Conservation (phyloP, 2,329 filamentous ascomycete species). For the Aspergillus felis region DNA sequence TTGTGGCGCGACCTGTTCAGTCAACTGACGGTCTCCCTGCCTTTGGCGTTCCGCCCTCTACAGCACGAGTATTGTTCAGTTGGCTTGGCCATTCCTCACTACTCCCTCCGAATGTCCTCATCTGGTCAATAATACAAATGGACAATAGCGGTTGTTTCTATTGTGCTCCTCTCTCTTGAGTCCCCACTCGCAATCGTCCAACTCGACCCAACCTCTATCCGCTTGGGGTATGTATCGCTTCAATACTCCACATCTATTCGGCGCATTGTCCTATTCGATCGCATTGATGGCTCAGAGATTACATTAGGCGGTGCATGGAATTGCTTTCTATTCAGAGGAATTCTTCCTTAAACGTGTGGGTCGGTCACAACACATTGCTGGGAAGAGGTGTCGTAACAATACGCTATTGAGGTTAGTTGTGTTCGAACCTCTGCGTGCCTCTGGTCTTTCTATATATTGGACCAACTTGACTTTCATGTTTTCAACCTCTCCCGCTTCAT, state of each 20-base stretch:
- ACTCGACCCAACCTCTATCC: background rate
- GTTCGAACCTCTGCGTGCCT: background rate
- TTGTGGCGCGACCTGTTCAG: background rate
- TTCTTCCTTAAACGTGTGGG: background rate
- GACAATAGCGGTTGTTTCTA: background rate
- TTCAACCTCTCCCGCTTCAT: background rate
- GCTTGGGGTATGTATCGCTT: background rate
- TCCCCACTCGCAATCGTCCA: background rate
- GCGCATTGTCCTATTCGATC: background rate
- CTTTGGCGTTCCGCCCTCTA: background rate
- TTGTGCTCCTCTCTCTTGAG: background rate
- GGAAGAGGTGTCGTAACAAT: background rate
- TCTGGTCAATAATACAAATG: background rate
- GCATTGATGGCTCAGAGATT: background rate
- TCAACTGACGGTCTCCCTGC: background rate
- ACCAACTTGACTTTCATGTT: background rate
- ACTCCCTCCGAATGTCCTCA: background rate
- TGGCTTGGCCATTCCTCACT: background rate
- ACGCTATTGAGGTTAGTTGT: background rate
- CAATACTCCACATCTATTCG: background rate
- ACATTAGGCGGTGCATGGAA: background rate
- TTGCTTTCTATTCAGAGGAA: background rate
- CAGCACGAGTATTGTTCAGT: background rate
- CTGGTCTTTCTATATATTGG: background rate
- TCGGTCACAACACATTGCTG: background rate